phyloP scores from a whole-genome alignment of 441 rosid species.

The Erodium texanum region DNA sequence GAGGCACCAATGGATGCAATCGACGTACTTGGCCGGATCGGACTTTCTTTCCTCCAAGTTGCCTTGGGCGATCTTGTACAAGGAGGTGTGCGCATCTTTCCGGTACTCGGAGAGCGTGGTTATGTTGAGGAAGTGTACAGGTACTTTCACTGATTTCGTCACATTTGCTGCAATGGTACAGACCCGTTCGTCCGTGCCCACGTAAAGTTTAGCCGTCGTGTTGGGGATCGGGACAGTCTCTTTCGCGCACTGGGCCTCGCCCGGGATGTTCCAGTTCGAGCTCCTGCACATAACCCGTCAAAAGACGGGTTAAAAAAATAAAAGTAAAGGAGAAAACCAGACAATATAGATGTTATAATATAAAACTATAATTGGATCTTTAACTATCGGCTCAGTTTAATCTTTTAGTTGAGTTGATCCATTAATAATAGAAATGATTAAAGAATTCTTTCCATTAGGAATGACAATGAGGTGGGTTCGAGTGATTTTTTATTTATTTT shows the following conservation, averaged over 20 bases:
- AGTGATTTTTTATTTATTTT: no score
- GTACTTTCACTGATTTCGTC: slow-evolving; percentile 24
- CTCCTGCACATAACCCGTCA: slow-evolving; percentile 22
- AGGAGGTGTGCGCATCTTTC: slow-evolving; percentile 42
- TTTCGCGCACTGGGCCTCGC: slow-evolving; percentile 28
- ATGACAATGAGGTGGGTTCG: no score
- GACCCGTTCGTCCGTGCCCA: slow-evolving; percentile 27
- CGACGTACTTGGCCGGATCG: slow-evolving; percentile 30
- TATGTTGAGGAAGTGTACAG: slow-evolving; percentile 30
- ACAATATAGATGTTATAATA: no score
- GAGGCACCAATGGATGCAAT: slow-evolving; percentile 58
- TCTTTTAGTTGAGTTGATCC: no score
- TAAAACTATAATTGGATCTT: no score
- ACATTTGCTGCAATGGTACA: slow-evolving; percentile 19
- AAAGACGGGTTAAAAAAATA: not conserved
- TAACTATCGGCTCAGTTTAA: no score
- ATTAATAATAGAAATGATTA: no score
- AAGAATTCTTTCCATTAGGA: no score
- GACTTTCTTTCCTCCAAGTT: slow-evolving; percentile 25
- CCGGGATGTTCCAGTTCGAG: slow-evolving; percentile 28
- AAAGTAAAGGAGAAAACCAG: not conserved
- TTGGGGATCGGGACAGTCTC: slow-evolving; percentile 31
- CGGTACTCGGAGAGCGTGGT: slow-evolving; percentile 35
- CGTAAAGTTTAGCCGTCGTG: slow-evolving; percentile 15
- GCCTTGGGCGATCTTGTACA: slow-evolving; percentile 26